Evolutionary conservation across 2,329 filamentous ascomycete species (phyloP), one percentile per base, ranked within the genome.

Genomic region (Lecanosticta acicola): DNA sequence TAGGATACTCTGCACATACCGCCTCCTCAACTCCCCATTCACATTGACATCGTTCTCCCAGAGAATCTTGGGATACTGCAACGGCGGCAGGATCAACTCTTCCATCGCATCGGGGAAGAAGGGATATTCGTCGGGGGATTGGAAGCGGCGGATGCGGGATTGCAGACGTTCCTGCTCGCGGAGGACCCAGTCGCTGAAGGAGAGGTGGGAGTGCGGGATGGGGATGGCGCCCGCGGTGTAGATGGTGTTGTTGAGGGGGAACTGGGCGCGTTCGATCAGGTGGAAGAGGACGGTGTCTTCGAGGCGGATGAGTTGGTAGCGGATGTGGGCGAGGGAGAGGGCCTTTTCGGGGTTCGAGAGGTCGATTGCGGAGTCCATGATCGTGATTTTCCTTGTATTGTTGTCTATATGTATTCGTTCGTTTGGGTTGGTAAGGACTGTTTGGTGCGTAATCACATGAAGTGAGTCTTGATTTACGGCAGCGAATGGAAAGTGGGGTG

Each of bases 211-310:
- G 63, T 81, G 72, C 14, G 88, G 89, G 53, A 97, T 84, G 24
- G 79, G 73, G 37, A 97, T 77, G n/a, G 85, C 87, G 49, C 85
- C 85, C 5, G 88, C 79, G 10, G 73, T 68, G 72, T 98, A 98
- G 68, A 97, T 90, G 60, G 83, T 87, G 64, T 79, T 75, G 72
- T 96, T 97, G 55, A 94, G 78, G 3, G 91, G 88, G 68, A 97
- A 98, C 68, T 98, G 93, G n/a, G 91, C 91, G 33, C 93, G 84
- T 71, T 98, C 93, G 63, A 97, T 97, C 32, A 98, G 76, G 69
- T 95, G 86, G 70, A 94, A 96, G 56, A 87, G 94, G 64, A 98
- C 97, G 51, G 91, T 97, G 65, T 98, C 93, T 72, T 98, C 93
- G 14, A 97, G 78, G 16, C 93, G 93, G 63, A 93, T 98, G 62